Evolutionary conservation across 108 stramenopile genomes (phyloP), one percentile per base, ranked within the genome.

Genomic region (Cyclostephanos tholiformis): DNA sequence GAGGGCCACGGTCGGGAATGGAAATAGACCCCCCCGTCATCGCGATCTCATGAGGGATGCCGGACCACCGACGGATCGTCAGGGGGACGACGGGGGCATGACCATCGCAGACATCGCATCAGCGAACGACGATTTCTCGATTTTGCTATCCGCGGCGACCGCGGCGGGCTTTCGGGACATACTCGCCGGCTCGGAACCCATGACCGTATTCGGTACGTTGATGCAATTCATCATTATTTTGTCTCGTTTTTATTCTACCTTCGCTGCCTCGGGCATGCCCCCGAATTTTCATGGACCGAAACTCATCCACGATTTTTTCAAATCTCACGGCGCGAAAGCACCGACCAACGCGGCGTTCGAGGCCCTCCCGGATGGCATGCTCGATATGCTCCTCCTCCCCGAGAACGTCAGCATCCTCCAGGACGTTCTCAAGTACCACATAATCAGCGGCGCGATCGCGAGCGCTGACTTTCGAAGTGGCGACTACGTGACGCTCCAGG

Each of bases 281-380:
- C 52, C 52, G 6, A 8, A 46, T 48, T 27, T 17, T 1, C 16
- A 32, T 5, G 19, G 32, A 48, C 22, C 9, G 26, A 20, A 14
- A n/a, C 26, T 60, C 29, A 23, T 29, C 46, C 3, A 13, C 43
- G 13, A 44, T 20, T n/a, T 29, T 32, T 27, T 23, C 16, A 11
- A 44, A 16, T 30, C 49, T 39, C 26, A 26, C 61, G n/a, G n/a
- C n/a, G n/a, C n/a, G n/a, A n/a, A n/a, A 71, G 88, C 85, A 20
- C 88, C 88, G 13, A 85, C 84, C 44, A 79, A 89, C 63, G 82
- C 48, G 1, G 88, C 86, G 2, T 89, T 86, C 44, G 82, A 43
- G 13, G 74, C 69, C 16, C 70, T 85, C 32, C 67, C 73, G 25
- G 71, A 59, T 5, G 70, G 71, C 7, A 60, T 63, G 6, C 30